Percentiles rank a stretch among this genome's conserved stretches.
Evolutionary conservation across 495 filamentous ascomycete species (phyloP).

Genomic region (Clohesyomyces aquaticus): DNA sequence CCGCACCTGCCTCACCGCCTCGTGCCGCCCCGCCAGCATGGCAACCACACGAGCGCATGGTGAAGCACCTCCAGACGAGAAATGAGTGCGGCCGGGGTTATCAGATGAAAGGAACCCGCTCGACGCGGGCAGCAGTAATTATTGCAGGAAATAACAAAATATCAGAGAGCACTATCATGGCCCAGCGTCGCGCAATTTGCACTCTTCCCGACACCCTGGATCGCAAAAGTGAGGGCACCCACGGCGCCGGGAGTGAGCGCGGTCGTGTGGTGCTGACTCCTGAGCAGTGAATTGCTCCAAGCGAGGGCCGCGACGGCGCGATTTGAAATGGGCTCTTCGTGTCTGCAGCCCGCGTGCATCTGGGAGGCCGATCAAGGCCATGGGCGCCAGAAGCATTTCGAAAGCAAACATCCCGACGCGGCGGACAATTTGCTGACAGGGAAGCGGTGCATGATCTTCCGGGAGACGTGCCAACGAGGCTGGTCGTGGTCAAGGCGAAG

Average conservation of each 20-base stretch:
- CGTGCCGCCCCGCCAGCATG: neutral
- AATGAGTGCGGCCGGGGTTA: slow-evolving; percentile 1
- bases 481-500: slow-evolving; percentile 27
- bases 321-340: neutral
- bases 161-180: too few species aligned
- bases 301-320: too few species aligned
- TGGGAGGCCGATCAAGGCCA: slow-evolving; percentile 7
- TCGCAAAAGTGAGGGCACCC: slow-evolving; percentile 32
- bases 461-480: slow-evolving; percentile 33
- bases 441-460: slow-evolving; percentile 40
- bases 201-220: slow-evolving; percentile 35
- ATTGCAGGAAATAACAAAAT: too few species aligned
- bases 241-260: slow-evolving; percentile 21
- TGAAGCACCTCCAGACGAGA: neutral
- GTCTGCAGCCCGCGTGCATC: neutral
- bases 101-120: neutral
- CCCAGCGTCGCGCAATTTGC: slow-evolving; percentile 32
- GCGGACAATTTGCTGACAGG: slow-evolving; percentile 35
- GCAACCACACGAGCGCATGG: neutral
- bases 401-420: slow-evolving; percentile 26
- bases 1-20: neutral
- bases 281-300: neutral
- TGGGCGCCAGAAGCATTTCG: neutral
- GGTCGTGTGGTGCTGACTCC: neutral
- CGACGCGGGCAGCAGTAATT: too few species aligned